Percentiles rank a stretch among this genome's conserved stretches.
These are phyloP conservation scores for Fusarium bactridioides DNA, from an alignment of 2,329 filamentous ascomycete species.

Conservation along the genomic window DNA sequence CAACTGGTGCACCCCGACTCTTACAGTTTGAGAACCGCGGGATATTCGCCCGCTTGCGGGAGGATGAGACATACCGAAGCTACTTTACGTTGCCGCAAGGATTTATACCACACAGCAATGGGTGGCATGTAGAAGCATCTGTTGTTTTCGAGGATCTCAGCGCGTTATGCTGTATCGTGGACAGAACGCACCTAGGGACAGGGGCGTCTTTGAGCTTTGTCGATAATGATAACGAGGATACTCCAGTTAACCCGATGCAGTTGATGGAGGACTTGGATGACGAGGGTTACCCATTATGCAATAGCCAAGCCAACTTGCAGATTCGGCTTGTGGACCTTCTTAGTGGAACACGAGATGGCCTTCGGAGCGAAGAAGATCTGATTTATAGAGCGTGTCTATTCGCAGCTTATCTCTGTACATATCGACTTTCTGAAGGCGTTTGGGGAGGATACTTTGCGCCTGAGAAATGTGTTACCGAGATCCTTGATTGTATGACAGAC, in stretches of 20 bases:
- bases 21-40: not conserved
- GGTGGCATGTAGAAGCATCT: not conserved
- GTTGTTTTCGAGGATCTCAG: not conserved
- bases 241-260: fast-evolving
- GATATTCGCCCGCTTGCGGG: not conserved
- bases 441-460: not conserved
- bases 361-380: not conserved
- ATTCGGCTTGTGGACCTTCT: conserved; percentile 1
- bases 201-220: fast-evolving
- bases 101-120: fast-evolving
- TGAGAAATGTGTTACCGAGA: not conserved
- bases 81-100: not conserved
- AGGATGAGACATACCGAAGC: not conserved
- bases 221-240: fast-evolving
- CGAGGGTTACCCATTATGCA: not conserved
- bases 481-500: not conserved
- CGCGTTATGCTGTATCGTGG: not conserved
- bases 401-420: conserved; percentile 9
- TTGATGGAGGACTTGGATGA: conserved; percentile 7
- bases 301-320: conserved; percentile 3
- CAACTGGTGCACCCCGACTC: not conserved
- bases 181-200: not conserved
- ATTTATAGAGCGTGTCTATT: conserved; percentile 8
- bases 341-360: not conserved
- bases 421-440: not conserved